A percentile compares a stretch with the other conserved stretches of the same genome.
Evolutionary conservation across 192 early-diverging fungal genomes (phyloP).

Genomic region (Jimgerdemannia lactiflua): DNA sequence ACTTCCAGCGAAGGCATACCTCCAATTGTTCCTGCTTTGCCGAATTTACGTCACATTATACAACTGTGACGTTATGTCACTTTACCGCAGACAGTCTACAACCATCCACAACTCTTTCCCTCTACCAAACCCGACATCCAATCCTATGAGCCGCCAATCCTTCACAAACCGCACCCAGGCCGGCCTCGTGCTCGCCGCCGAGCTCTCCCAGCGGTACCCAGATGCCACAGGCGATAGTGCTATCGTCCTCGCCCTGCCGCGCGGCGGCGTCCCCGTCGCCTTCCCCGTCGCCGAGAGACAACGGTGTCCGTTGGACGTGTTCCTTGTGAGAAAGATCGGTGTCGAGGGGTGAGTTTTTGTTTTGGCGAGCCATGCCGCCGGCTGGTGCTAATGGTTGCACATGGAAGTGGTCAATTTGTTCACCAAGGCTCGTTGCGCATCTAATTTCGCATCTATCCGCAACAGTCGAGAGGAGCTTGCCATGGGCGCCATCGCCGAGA

Average conservation of each 20-base stretch:
- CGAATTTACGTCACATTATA: no score
- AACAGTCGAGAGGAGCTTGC: slow-evolving; percentile 15
- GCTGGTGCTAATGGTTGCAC: neutral
- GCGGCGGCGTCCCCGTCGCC: slow-evolving; percentile 22
- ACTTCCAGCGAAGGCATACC: no score
- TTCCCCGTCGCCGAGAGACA: slow-evolving; percentile 10
- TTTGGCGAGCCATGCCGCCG: no score
- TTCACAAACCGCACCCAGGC: slow-evolving; percentile 9
- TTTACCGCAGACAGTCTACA: no score
- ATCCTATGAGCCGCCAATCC: neutral
- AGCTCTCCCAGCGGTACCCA: slow-evolving; percentile 4
- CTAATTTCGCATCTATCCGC: neutral
- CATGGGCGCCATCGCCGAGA: slow-evolving; percentile 17
- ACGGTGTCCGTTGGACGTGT: slow-evolving; percentile 16
- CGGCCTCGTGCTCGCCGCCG: slow-evolving; percentile 1
- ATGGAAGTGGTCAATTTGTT: neutral
- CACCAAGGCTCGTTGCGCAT: neutral
- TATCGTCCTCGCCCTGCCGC: slow-evolving; percentile 16
- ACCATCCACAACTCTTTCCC: no score
- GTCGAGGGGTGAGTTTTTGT: slow-evolving; percentile 19
- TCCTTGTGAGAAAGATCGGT: slow-evolving; percentile 21
- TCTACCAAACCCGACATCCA: no score
- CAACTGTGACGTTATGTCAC: no score
- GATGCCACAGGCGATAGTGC: slow-evolving; percentile 1
- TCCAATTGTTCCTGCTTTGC: no score